A percentile compares a stretch with the other conserved stretches of the same genome.
These are phyloP conservation scores for Tolypocladium endophyticum DNA, from an alignment of 2,329 filamentous ascomycete genomes.

Conservation along the genomic window DNA sequence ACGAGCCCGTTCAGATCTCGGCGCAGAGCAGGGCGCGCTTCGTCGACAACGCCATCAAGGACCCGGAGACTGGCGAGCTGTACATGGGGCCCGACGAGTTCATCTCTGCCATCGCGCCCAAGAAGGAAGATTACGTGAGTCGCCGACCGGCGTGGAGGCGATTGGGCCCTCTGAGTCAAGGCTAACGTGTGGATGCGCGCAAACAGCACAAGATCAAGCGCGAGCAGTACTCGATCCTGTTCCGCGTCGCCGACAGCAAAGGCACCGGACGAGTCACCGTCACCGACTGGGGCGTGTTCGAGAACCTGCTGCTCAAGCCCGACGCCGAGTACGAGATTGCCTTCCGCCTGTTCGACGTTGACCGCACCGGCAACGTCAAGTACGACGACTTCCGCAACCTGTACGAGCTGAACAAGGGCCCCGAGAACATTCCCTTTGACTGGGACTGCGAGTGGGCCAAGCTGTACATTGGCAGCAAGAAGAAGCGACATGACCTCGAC, in stretches of 20 bases:
- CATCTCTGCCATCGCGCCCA: constrained; percentile 78
- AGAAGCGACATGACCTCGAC: constrained; percentile 80
- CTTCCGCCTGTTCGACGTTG: constrained; percentile 88
- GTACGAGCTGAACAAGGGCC: constrained; percentile 83
- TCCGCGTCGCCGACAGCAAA: constrained; percentile 77
- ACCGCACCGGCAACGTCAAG: constrained; percentile 74
- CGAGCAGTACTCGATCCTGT: constrained; percentile 90
- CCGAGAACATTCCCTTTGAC: constrained; percentile 80
- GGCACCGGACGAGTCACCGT: constrained; percentile 64
- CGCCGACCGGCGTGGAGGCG: background rate
- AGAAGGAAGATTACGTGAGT: constrained; percentile 83
- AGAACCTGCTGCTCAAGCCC: constrained; percentile 85
- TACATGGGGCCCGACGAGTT: constrained; percentile 82
- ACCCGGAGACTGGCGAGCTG: constrained; percentile 63
- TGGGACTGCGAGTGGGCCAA: constrained; percentile 97
- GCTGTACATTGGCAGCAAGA: constrained; percentile 83
- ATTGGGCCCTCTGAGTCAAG: background rate
- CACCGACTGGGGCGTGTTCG: constrained; percentile 84
- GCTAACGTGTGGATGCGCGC: background rate
- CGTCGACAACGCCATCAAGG: constrained; percentile 62
- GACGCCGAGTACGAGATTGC: constrained; percentile 99
- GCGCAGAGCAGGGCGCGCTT: constrained; percentile 69
- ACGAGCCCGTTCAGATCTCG: constrained; percentile 52
- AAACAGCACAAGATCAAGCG: constrained; percentile 91
- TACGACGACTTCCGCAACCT: constrained; percentile 79